Percentiles rank a stretch among this genome's conserved stretches.
These are phyloP conservation scores for Kitagawia praeruptora DNA, from an alignment of 129 eudicot genomes.

Conservation along the genomic window DNA sequence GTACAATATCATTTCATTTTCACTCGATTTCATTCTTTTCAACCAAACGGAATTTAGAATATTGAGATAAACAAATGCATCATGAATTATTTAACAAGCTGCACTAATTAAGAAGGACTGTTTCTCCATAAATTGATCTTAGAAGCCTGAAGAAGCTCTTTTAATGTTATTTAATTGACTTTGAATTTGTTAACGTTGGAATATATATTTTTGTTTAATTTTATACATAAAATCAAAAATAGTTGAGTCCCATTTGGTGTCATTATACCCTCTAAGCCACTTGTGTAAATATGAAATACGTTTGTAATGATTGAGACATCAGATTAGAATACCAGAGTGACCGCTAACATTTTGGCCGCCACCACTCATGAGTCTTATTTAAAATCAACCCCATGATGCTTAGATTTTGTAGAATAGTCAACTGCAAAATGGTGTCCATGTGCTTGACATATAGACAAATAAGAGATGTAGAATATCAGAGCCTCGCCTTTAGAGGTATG, in stretches of 20 bases:
- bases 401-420: background rate
- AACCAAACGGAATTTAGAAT: no score
- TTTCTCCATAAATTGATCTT: no score
- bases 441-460: background rate
- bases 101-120: background rate
- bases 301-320: no score
- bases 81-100: background rate
- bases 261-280: background rate
- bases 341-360: no score
- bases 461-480: conserved; percentile 13
- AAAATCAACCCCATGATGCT: background rate
- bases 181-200: background rate
- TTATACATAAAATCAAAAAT: background rate
- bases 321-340: no score
- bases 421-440: background rate
- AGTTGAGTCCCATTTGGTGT: background rate
- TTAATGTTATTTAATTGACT: no score
- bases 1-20: no score
- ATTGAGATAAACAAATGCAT: no score
- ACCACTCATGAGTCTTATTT: background rate
- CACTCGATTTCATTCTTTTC: no score
- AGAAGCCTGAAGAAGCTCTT: no score
- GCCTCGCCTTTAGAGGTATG: conserved; percentile 86
- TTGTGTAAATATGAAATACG: background rate
- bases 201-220: no score